Conservation (phyloP, 2,329 filamentous ascomycete genomes). For the Anthostomella pinea region DNA sequence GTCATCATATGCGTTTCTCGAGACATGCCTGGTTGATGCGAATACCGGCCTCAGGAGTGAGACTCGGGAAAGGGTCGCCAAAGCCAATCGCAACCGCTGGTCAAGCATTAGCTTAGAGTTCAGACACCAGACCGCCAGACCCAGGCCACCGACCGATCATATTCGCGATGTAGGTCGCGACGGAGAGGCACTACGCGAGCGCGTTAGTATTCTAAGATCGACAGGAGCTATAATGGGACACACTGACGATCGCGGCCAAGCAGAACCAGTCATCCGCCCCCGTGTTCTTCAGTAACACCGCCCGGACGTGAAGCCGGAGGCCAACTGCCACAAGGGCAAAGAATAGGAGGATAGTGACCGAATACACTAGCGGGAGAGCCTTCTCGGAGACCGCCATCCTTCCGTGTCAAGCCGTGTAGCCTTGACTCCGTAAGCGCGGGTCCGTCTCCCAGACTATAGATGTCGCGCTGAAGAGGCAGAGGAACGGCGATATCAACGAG, state of each 20-base stretch:
- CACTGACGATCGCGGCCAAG: slow-evolving; percentile 14
- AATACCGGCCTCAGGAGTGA: slow-evolving; percentile 6
- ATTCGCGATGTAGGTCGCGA: slow-evolving; percentile 14
- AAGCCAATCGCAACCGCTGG: slow-evolving; percentile 13
- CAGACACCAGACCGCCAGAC: no score
- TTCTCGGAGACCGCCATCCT: slow-evolving; percentile 15
- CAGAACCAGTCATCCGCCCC: slow-evolving; percentile 19
- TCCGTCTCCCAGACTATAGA: no score
- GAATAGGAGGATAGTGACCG: slow-evolving; percentile 14
- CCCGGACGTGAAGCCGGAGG: slow-evolving; percentile 16
- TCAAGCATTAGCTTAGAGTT: not conserved
- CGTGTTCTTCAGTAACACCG: slow-evolving; percentile 10
- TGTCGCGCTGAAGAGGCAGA: no score
- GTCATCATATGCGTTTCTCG: no score
- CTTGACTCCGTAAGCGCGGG: no score
- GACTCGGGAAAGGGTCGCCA: slow-evolving; percentile 8
- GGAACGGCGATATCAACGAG: no score
- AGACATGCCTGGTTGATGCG: slow-evolving; percentile 6
- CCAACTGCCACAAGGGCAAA: slow-evolving; percentile 14
- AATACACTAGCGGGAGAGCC: slow-evolving; percentile 7
- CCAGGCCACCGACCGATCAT: slow-evolving; percentile 15
- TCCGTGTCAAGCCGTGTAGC: no score
- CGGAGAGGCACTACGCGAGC: slow-evolving; percentile 8
- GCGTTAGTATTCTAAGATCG: no score
- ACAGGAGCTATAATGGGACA: no score